Evolutionary conservation across 371 early-diverging fungal genomes (phyloP), one percentile per base, ranked within the genome.

Genomic region (Racocetra persica): DNA sequence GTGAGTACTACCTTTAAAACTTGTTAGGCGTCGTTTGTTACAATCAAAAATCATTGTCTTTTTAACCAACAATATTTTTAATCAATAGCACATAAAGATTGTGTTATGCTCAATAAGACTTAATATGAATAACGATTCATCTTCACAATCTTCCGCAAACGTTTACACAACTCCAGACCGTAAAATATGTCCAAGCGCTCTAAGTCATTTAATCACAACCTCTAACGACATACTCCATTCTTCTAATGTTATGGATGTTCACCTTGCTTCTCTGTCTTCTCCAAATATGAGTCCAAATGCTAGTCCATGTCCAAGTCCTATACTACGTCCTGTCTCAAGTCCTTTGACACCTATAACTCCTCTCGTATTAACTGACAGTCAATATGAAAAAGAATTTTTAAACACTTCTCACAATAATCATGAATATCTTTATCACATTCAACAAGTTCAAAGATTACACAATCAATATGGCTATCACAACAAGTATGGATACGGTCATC

Each of bases 311-410:
- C 51, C 72, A 45, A 71, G 72, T 66, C 78, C 78, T 28, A n/a
- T 51, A 20, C 65, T 77, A 4, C 66, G 78, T 20, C 78, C 78
- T 26, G 66, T 63, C 4, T 62, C 78, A n/a, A 38, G 66, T 66
- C 66, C 78, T 20, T 51, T 77, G 52, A 77, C 78, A 22, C 78
- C 78, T 65, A 77, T 77, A 66, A 77, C 78, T 22, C 78, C 78
- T 7, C 14, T 77, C 11, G 78, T 38, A 24, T 38, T 77, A 52
- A 51, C 24, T 26, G 66, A 65, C 10, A 22, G n/a, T 24, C 45
- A 45, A 11, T 69, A 41, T 20, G 26, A 77, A 77, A 77, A 77
- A 28, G 77, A 77, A 13, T 60, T 51, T 41, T 59, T 41, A n/a
- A 38, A 22, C 26, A 45, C 20, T 41, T 49, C 26, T 41, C 60